Evolutionary conservation across 2,329 filamentous ascomycete species (phyloP).

Genomic region (Pseudogymnoascus sp.): DNA sequence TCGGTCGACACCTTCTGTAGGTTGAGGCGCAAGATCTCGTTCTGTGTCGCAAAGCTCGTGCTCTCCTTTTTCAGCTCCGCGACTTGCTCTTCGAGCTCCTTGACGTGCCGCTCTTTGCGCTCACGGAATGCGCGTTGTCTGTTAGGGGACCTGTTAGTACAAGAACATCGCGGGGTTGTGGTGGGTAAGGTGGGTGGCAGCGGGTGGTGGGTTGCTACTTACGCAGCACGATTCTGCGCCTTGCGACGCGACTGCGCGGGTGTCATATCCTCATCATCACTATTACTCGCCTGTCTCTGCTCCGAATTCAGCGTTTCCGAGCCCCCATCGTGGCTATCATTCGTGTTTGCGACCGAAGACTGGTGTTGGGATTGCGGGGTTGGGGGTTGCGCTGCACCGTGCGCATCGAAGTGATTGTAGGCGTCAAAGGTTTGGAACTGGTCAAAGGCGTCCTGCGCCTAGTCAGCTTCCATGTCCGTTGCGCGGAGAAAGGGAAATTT

Average conservation of each 20-base stretch:
- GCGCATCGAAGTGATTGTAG: conserved; percentile 21
- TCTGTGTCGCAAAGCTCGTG: conserved; percentile 67
- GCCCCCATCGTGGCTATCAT: background rate
- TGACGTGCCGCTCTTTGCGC: conserved; percentile 88
- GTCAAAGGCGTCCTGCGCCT: conserved; percentile 25
- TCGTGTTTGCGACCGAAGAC: conserved; percentile 14
- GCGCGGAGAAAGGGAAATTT: conserved; percentile 16
- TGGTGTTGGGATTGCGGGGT: conserved; percentile 26
- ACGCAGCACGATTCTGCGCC: conserved; percentile 67
- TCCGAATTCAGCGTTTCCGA: conserved; percentile 17
- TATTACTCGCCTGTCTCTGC: conserved; percentile 31
- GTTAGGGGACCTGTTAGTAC: conserved; percentile 8
- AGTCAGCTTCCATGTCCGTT: conserved; percentile 23
- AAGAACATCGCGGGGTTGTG: background rate
- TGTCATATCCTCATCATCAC: conserved; percentile 41
- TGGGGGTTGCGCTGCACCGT: conserved; percentile 19
- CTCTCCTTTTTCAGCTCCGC: conserved; percentile 67
- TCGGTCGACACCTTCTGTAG: conserved; percentile 79
- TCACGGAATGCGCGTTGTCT: conserved; percentile 95
- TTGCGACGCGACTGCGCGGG: conserved; percentile 55
- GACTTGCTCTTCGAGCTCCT: conserved; percentile 84
- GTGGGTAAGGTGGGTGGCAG: background rate
- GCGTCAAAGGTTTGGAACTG: conserved; percentile 26
- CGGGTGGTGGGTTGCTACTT: conserved; percentile 31
- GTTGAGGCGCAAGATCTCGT: conserved; percentile 77